These are phyloP conservation scores for Globisporangium polare DNA, from an alignment of 352 stramenopile genomes.

Conservation along the genomic window DNA sequence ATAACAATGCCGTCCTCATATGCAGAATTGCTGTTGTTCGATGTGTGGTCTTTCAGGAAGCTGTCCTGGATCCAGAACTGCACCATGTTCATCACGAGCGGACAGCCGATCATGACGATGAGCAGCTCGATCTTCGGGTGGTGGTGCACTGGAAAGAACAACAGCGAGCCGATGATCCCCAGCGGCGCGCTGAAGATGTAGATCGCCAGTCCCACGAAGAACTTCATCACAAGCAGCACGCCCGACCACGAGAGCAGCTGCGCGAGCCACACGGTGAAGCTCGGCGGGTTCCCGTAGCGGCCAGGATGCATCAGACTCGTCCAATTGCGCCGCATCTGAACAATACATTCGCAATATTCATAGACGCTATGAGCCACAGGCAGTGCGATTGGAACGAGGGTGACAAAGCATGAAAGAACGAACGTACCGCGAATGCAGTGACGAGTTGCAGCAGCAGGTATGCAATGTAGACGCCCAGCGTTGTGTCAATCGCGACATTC, in stretches of 20 bases:
- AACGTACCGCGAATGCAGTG: conserved; percentile 48
- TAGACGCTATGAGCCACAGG: neutral
- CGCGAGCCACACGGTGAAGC: conserved; percentile 53
- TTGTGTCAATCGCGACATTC: conserved; percentile 84
- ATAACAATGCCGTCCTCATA: conserved; percentile 3
- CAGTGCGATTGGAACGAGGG: neutral
- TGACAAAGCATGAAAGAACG: neutral
- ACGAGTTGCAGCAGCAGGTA: conserved; percentile 69
- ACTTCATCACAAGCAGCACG: conserved; percentile 65
- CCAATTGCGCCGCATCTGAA: conserved; percentile 54
- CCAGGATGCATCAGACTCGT: conserved; percentile 53
- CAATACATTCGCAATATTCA: neutral
- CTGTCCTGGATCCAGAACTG: conserved; percentile 86
- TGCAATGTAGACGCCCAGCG: conserved; percentile 75
- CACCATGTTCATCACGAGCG: conserved; percentile 84
- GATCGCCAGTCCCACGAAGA: conserved; percentile 56
- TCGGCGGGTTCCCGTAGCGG: conserved; percentile 64
- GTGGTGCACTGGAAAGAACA: conserved; percentile 69
- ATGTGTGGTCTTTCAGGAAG: conserved; percentile 59
- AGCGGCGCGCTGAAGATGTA: conserved; percentile 59
- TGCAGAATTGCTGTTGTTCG: no score
- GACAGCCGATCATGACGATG: conserved; percentile 83
- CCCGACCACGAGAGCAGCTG: conserved; percentile 67
- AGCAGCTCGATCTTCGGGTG: conserved; percentile 76
- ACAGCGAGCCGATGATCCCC: conserved; percentile 47